Evolutionary conservation across 1,139 yeast genomes (phyloP), one percentile per base, ranked within the genome.

Genomic region (Blastobotrys raffinosifermentans): DNA sequence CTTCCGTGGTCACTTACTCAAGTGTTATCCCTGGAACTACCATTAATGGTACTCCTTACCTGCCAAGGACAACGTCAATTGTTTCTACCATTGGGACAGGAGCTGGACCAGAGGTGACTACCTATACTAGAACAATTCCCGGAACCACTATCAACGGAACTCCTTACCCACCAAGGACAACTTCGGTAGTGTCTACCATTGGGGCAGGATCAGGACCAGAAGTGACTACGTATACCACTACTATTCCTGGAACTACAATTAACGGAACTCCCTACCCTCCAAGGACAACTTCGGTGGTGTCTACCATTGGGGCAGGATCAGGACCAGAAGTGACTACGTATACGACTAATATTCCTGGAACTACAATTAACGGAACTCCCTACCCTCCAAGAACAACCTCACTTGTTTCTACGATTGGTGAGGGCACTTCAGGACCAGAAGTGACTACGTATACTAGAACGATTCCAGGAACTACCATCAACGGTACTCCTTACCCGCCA

Each of bases 21-120:
- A 37, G 40, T 6, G 40, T 45, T 3, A 35, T 39, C 11, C 45
- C 51, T 26, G 45, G 46, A 2, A 40, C 41, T 4, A 41, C 47
- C 3, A 32, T 40, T 15, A 45, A 43, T 4, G 49, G 44, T 16
- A 35, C 44, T 18, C 35, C 47, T 4, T 35, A 44, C 17, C 41
- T 39, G n/a, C 29, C 48, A 8, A 41, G 42, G 22, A 39, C 44
- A 5, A 36, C 40, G 16, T 38, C 53, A 7, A 44, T 38, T 2
- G 7, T 25, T 22, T 20, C 16, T 18, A 23, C 21, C 9, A 19
- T 26, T n/a, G n/a, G n/a, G n/a, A n/a, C n/a, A n/a, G n/a, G n/a
- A n/a, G n/a, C n/a, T n/a, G 27, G 27, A 25, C 27, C 27, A 25
- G 7, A 8, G 15, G 10, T 25, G 8, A 19, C 43, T 9, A 21